These are phyloP conservation scores for Golubevia sp. DNA, from an alignment of 1,284 basidiomycete species.

Conservation along the genomic window DNA sequence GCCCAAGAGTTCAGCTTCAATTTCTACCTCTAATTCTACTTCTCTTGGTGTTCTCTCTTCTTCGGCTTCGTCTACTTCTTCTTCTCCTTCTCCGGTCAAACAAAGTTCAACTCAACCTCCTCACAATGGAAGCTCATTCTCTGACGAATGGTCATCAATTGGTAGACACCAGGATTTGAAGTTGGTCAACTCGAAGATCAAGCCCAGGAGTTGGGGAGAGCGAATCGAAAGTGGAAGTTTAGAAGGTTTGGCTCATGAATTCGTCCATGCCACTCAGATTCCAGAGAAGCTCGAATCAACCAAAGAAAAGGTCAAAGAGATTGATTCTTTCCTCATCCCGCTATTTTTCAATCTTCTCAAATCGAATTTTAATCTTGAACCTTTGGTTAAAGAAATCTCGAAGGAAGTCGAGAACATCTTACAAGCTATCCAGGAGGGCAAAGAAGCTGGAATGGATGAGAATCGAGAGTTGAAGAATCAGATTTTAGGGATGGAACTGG, in stretches of 20 bases:
- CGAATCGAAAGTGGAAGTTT: slow-evolving; percentile 37
- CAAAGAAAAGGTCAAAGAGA: too few relatives aligned
- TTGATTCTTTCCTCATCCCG: too few relatives aligned
- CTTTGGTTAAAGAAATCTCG: too few relatives aligned
- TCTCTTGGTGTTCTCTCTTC: not conserved
- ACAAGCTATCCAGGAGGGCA: too few relatives aligned
- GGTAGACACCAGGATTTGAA: not conserved
- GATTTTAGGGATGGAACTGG: too few relatives aligned
- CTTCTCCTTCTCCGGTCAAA: slow-evolving; percentile 10
- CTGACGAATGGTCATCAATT: not conserved
- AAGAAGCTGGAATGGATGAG: too few relatives aligned
- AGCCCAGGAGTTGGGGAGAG: slow-evolving; percentile 29
- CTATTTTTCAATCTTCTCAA: too few relatives aligned
- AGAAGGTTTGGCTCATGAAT: slow-evolving; percentile 48
- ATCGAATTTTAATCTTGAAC: too few relatives aligned
- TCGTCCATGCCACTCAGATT: slow-evolving; percentile 45
- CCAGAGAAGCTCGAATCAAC: too few relatives aligned
- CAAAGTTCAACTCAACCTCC: slow-evolving; percentile 3
- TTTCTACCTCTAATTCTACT: not conserved
- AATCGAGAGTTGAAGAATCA: too few relatives aligned
- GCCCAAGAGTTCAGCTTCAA: slow-evolving; percentile 8
- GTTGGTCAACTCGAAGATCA: slow-evolving; percentile 11
- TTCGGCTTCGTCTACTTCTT: slow-evolving; percentile 6
- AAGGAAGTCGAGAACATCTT: too few relatives aligned
- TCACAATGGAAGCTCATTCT: slow-evolving; percentile 39